phyloP scores from a whole-genome alignment of 805 yeast genomes.

The Naumovozyma baii region DNA sequence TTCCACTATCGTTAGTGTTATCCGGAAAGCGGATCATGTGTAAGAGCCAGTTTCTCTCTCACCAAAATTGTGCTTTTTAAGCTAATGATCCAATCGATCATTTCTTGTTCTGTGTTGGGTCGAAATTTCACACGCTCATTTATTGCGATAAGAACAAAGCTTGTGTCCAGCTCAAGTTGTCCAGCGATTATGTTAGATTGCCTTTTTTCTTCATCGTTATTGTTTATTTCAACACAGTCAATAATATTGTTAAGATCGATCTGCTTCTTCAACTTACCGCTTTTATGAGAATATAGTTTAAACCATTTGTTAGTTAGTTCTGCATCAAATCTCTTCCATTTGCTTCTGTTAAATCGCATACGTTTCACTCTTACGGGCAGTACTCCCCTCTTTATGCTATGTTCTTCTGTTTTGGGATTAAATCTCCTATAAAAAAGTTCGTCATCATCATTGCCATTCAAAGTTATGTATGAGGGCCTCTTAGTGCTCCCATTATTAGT shows the following conservation, averaged over 20 bases:
- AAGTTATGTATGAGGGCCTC: background rate
- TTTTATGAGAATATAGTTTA: conserved; percentile 11
- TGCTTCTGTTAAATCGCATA: conserved; percentile 10
- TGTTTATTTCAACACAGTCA: conserved; percentile 16
- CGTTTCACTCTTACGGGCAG: conserved; percentile 10
- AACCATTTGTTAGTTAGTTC: conserved; percentile 11
- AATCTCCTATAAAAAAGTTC: conserved; percentile 13
- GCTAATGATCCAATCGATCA: conserved; percentile 19
- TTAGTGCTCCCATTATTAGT: too few species aligned
- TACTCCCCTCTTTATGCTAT: conserved; percentile 10
- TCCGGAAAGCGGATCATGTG: background rate
- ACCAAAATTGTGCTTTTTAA: conserved; percentile 15
- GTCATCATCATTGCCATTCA: conserved; percentile 3
- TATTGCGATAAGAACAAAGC: conserved; percentile 13
- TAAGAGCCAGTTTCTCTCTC: conserved; percentile 5
- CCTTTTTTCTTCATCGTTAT: background rate
- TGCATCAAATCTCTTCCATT: conserved; percentile 15
- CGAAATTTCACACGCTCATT: conserved; percentile 14
- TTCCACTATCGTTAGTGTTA: too few species aligned
- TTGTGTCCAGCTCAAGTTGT: conserved; percentile 7
- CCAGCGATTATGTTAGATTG: too few species aligned
- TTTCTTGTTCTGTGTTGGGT: conserved; percentile 14
- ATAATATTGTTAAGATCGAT: conserved; percentile 11
- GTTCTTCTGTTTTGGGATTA: conserved; percentile 10
- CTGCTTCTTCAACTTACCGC: conserved; percentile 8